phyloP scores from a whole-genome alignment of 2,329 filamentous ascomycete species.

The Xylaria arbuscula region DNA sequence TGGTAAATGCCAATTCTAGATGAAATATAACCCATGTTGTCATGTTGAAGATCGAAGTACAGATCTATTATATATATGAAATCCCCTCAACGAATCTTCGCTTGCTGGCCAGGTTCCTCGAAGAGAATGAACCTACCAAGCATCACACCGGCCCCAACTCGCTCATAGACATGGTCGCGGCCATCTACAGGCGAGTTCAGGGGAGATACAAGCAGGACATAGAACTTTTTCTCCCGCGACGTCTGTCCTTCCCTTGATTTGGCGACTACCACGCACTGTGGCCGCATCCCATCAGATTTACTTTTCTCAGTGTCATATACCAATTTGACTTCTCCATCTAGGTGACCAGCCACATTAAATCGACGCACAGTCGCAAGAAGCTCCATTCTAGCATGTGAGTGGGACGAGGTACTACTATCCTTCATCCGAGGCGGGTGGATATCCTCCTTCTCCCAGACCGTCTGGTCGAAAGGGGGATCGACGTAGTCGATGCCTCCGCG shows the following conservation, averaged over 20 bases:
- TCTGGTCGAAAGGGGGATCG: constrained; percentile 22
- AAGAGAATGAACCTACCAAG: constrained; percentile 22
- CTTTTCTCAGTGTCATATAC: constrained; percentile 16
- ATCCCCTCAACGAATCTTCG: neutral
- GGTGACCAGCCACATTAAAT: constrained; percentile 11
- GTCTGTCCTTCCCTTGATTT: constrained; percentile 13
- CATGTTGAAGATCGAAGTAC: neutral
- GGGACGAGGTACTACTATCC: neutral
- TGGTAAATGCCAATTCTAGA: constrained; percentile 23
- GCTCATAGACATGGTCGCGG: constrained; percentile 9
- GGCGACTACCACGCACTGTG: constrained; percentile 27
- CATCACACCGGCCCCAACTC: constrained; percentile 30
- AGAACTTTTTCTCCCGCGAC: constrained; percentile 14
- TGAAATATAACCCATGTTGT: no score
- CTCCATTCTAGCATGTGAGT: constrained; percentile 1
- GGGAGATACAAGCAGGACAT: constrained; percentile 27
- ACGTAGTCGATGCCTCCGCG: constrained; percentile 35
- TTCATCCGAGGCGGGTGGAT: constrained; percentile 20
- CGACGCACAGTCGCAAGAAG: constrained; percentile 9
- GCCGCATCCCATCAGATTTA: neutral
- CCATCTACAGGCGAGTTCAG: neutral
- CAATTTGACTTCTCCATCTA: neutral
- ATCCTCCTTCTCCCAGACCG: constrained; percentile 25
- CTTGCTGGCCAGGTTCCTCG: neutral
- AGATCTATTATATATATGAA: neutral